These are phyloP conservation scores for Santalum album DNA, from an alignment of 164 flowering plant species.

Conservation along the genomic window DNA sequence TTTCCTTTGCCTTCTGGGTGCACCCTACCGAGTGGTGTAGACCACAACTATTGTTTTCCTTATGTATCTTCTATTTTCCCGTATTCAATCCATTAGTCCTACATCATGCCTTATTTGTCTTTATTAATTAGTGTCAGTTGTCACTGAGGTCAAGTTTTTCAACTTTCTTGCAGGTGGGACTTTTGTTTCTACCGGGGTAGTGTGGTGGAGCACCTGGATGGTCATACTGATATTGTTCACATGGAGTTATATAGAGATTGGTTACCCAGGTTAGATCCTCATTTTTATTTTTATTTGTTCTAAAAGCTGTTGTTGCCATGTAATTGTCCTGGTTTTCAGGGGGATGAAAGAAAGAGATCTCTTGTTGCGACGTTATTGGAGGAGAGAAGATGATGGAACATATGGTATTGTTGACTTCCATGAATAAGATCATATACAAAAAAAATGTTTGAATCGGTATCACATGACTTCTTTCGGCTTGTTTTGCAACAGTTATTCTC, in stretches of 20 bases:
- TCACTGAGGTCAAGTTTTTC: not conserved
- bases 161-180: conserved; percentile 1
- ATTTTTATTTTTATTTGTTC: no score
- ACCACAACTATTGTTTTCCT: no score
- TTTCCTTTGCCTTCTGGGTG: no score
- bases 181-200: not conserved
- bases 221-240: conserved; percentile 2
- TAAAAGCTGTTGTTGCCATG: no score
- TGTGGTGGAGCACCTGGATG: conserved; percentile 1
- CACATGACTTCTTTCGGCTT: conserved; percentile 7
- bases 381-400: conserved; percentile 49
- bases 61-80: no score
- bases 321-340: not conserved
- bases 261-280: conserved; percentile 2
- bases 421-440: not conserved
- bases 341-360: conserved; percentile 2
- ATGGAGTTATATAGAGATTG: not conserved
- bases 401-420: conserved; percentile 47
- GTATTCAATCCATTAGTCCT: no score
- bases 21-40: no score
- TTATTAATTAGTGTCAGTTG: not conserved
- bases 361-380: conserved; percentile 2
- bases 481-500: conserved; percentile 57
- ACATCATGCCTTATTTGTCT: no score
- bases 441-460: not conserved